Conservation (phyloP, 257 asterid species). For the Misopates orontium region DNA sequence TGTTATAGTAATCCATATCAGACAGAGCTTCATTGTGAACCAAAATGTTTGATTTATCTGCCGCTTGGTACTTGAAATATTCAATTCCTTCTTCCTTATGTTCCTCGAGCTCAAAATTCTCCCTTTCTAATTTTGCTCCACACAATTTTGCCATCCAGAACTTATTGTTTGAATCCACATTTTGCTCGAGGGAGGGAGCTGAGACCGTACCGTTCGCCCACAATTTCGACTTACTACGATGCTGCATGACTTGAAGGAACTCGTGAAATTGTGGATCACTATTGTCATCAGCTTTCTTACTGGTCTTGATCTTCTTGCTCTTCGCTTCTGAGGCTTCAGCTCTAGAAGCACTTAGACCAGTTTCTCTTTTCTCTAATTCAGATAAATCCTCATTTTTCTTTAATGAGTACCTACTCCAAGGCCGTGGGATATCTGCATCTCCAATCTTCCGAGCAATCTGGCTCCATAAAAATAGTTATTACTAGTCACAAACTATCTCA, state of each 20-base stretch:
- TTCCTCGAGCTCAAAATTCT: conserved; percentile 32
- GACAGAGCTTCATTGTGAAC: conserved; percentile 53
- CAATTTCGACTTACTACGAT: conserved; percentile 74
- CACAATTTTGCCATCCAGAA: conserved; percentile 28
- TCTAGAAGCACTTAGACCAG: conserved; percentile 35
- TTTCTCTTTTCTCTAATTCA: conserved; percentile 39
- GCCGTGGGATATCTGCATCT: conserved; percentile 80
- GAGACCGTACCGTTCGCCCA: conserved; percentile 86
- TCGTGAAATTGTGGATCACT: conserved; percentile 79
- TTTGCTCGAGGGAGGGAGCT: conserved; percentile 48
- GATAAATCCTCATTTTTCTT: conserved; percentile 50
- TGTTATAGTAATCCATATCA: conserved; percentile 76
- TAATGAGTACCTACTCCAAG: conserved; percentile 85
- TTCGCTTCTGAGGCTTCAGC: conserved; percentile 36
- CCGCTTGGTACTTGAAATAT: conserved; percentile 33
- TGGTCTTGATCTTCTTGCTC: conserved; percentile 43
- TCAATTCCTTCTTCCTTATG: conserved; percentile 37
- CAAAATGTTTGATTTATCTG: conserved; percentile 33
- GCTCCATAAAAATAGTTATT: conserved; percentile 37
- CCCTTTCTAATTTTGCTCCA: conserved; percentile 30
- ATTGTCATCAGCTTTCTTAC: conserved; percentile 40
- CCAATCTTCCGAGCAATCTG: conserved; percentile 93
- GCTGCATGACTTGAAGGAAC: conserved; percentile 86
- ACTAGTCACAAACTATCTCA: conserved; percentile 12
- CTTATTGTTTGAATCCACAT: conserved; percentile 31